Conservation (phyloP, 2,329 filamentous ascomycete genomes). For the Raffaelea ambrosiae region DNA sequence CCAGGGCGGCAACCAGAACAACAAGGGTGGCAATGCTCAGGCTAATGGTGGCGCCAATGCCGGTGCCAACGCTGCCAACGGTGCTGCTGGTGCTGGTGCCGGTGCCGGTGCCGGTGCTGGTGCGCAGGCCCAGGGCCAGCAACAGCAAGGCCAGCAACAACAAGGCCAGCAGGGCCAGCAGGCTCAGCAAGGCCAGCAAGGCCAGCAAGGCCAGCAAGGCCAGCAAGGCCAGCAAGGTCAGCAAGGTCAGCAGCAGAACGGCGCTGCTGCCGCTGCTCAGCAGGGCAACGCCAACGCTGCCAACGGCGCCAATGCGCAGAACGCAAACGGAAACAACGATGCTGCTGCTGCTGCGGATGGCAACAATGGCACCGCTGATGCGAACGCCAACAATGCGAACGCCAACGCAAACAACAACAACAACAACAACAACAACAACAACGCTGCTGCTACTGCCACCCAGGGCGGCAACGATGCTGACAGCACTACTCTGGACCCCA, state of each 20-base stretch:
- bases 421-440: conserved; percentile 9
- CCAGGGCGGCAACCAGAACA: not conserved
- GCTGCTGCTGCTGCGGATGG: conserved; percentile 27
- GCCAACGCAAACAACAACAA: conserved; percentile 1
- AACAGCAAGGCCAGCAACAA: not conserved
- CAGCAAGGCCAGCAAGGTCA: not conserved
- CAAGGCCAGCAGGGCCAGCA: not conserved
- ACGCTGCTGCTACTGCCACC: conserved; percentile 33
- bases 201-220: no score
- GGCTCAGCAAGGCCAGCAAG: not conserved
- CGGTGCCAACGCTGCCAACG: not conserved
- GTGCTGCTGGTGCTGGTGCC: not conserved
- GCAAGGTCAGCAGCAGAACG: not conserved
- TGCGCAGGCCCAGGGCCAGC: not conserved
- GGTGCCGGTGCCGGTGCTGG: not conserved
- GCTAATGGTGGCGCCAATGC: not conserved
- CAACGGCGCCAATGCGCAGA: conserved; percentile 1
- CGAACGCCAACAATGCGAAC: no score
- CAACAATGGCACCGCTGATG: not conserved
- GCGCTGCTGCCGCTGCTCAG: not conserved
- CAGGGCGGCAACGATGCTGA: conserved; percentile 27
- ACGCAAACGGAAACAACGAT: not conserved
- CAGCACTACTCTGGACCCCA: conserved; percentile 15
- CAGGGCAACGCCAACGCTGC: conserved; percentile 1
- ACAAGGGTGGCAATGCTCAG: not conserved